phyloP scores from a whole-genome alignment of 2,329 filamentous ascomycete genomes.

The Aspergillus texensis region DNA sequence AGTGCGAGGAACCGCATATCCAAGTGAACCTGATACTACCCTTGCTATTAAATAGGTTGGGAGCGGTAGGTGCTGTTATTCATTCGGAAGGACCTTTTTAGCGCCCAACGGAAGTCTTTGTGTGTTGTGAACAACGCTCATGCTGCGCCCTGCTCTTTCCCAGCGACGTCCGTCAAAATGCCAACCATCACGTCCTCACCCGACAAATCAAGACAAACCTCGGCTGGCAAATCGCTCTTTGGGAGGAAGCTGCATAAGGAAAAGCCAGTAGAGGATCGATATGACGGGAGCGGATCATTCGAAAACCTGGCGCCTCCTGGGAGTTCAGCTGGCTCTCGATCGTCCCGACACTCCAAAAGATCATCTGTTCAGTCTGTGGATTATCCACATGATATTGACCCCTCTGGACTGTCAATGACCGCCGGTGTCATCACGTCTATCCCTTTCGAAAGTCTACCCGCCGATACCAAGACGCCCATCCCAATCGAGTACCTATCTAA shows the following conservation, averaged over 20 bases:
- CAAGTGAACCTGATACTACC: not conserved
- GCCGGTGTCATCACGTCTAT: constrained; percentile 86
- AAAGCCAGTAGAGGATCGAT: constrained; percentile 67
- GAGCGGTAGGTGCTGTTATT: not conserved
- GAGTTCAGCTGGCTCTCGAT: constrained; percentile 66
- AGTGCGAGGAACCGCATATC: constrained; percentile 18
- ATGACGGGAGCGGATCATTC: constrained; percentile 62
- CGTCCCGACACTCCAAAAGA: constrained; percentile 72
- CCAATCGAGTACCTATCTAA: constrained; percentile 73
- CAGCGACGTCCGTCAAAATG: constrained; percentile 47
- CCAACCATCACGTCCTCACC: constrained; percentile 63
- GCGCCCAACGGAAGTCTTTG: constrained; percentile 8
- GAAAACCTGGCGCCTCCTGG: constrained; percentile 63
- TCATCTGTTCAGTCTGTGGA: constrained; percentile 75
- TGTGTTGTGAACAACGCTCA: constrained; percentile 26
- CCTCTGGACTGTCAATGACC: constrained; percentile 68
- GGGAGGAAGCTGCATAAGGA: constrained; percentile 77
- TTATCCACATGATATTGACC: constrained; percentile 62
- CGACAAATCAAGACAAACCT: constrained; percentile 81
- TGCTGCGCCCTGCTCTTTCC: constrained; percentile 37
- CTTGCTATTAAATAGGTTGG: not conserved
- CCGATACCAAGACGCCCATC: constrained; percentile 70
- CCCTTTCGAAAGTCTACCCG: constrained; percentile 73
- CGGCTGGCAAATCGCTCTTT: constrained; percentile 82
- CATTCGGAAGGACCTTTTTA: not conserved